Base-by-base conservation (phyloP, 2,329 filamentous ascomycete species). In the Beauveria medogensis region DNA sequence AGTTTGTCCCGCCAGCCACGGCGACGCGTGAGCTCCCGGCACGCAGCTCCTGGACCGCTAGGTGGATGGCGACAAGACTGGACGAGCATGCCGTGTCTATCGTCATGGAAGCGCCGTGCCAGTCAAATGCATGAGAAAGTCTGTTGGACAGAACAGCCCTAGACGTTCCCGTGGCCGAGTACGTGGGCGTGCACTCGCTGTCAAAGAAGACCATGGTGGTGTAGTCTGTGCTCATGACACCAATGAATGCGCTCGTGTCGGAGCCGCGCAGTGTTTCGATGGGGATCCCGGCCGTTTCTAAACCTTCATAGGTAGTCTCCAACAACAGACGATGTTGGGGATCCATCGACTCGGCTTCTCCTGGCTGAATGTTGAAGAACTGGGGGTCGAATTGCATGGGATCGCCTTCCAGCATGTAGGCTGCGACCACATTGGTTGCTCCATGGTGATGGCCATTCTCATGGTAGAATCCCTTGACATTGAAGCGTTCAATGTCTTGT, bases 81-180 rank as follows among this genome's bases (percentile, higher is more conserved):
- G 77, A 78, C 1, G 78, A 81, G 64, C 78, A 82, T 8, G 77
- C 79, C 3, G 78, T 80, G 60, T 81, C 77, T 3, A 76, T 72
- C 0, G 78, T 80, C 64, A 80, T 75, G 61, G 76, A 80, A 0
- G 79, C 78, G 1, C 81, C 80, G 47, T 73, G 71, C 59, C 83
- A 71, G 63, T 82, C 78, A 64, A 81, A 82, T 68, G 78, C 79
- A 64, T 82, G 78, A 1, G 78, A 81, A 14, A 82, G 70, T 48
- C 80, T 70, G 66, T 82, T 82, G 0, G 78, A 78, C 3, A 55
- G 20, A 7, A 55, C 55, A 55, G 75, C 72, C 26, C 71, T 22
- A 3, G 55, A 52, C 7, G 44, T 48, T 7, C 61, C 61, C 5
- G 61, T 62, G 6, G 51, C 55, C 8, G 24, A 34, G n/a, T 62